Conservation (phyloP, 2,329 filamentous ascomycete genomes). For the Penicillium sp. region DNA sequence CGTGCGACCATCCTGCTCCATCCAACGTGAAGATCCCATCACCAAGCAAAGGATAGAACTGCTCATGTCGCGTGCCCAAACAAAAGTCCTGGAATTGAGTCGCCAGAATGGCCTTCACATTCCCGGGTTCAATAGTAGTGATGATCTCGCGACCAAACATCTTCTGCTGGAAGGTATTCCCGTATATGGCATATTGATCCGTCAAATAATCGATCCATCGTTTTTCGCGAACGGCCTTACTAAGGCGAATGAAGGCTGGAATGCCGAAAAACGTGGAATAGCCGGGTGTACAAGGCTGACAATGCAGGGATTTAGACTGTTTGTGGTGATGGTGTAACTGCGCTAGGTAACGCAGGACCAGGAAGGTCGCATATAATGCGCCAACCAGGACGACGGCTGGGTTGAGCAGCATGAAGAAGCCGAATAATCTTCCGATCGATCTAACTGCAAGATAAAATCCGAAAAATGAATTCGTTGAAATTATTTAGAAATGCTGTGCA, state of each 20-base stretch:
- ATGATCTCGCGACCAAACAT: conserved; percentile 23
- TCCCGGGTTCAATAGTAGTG: conserved; percentile 49
- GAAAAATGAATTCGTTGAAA: not conserved
- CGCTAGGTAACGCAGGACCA: conserved; percentile 23
- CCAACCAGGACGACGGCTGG: conserved; percentile 18
- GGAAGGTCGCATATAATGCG: conserved; percentile 21
- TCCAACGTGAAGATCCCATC: conserved; percentile 68
- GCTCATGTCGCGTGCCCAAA: conserved; percentile 74
- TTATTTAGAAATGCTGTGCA: not conserved
- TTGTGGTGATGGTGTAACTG: conserved; percentile 24
- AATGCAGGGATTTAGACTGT: conserved; percentile 28
- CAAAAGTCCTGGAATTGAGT: conserved; percentile 81
- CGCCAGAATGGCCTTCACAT: conserved; percentile 82
- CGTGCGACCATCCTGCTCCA: conserved; percentile 73
- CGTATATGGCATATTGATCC: conserved; percentile 24
- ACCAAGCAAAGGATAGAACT: conserved; percentile 49
- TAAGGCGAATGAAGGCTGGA: conserved; percentile 23
- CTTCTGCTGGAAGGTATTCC: conserved; percentile 26
- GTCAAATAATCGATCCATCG: conserved; percentile 32
- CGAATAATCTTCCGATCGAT: not conserved
- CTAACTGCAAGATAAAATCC: not conserved
- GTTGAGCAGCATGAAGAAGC: conserved; percentile 23
- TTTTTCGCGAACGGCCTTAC: conserved; percentile 28
- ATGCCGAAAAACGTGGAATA: conserved; percentile 25
- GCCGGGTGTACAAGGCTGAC: conserved; percentile 20